A percentile compares a stretch with the other conserved stretches of the same genome.
Conservation (phyloP, 768 basidiomycete genomes). For the Strobilomyces echinocephalus region DNA sequence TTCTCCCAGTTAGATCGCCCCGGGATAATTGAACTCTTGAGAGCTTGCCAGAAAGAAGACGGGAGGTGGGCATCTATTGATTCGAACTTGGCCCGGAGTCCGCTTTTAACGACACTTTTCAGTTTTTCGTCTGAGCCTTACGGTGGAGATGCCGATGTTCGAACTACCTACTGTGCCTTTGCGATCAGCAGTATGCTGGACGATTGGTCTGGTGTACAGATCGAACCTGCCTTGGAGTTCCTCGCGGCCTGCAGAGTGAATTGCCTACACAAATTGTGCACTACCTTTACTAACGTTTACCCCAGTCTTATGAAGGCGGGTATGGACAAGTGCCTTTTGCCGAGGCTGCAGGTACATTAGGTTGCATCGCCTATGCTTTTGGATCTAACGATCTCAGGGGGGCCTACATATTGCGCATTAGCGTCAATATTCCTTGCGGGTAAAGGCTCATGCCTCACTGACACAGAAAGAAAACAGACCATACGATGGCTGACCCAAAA, state of each 20-base stretch:
- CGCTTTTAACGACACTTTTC: slow-evolving; percentile 2
- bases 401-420: slow-evolving; percentile 89
- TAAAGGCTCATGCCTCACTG: slow-evolving; percentile 22
- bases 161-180: slow-evolving; percentile 85
- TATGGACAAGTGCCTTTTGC: slow-evolving; percentile 78
- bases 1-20: slow-evolving; percentile 63
- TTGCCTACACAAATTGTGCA: neutral
- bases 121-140: slow-evolving; percentile 73
- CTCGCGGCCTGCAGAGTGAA: slow-evolving; percentile 70
- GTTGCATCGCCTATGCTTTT: neutral
- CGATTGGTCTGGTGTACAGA: slow-evolving; percentile 73
- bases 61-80: slow-evolving; percentile 58
- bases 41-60: slow-evolving; percentile 68
- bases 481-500: slow-evolving; percentile 76
- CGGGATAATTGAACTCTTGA: slow-evolving; percentile 65
- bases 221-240: slow-evolving; percentile 56
- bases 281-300: neutral
- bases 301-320: slow-evolving; percentile 87
- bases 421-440: slow-evolving; percentile 62
- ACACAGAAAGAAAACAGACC: slow-evolving; percentile 46
- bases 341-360: slow-evolving; percentile 74
- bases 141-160: slow-evolving; percentile 69
- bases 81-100: slow-evolving; percentile 10
- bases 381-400: slow-evolving; percentile 46
- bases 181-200: slow-evolving; percentile 73